Evolutionary conservation across 202 grass and related monocot genomes (phyloP), one percentile per base, ranked within the genome.

Genomic region (Alloteropsis angusta): DNA sequence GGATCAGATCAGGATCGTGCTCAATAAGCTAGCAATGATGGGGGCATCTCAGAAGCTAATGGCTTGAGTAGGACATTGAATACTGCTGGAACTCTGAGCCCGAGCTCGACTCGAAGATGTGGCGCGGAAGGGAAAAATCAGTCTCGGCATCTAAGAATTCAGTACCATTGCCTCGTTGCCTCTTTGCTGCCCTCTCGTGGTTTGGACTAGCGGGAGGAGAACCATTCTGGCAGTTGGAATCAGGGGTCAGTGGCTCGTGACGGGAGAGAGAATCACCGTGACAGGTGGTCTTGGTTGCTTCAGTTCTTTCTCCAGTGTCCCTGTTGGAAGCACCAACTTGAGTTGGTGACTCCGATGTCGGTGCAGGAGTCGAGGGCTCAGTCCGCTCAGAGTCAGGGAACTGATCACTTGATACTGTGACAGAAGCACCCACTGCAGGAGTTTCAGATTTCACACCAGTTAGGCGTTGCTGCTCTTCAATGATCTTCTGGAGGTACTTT

Each of bases 401-500:
- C n/a, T 86, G 88, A 18, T 88, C 80, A 4, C 63, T 79, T 9
- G 80, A 79, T 30, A 59, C 62, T 19, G 78, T 43, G 15, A 76
- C 70, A 81, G 39, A 68, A 60, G 62, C 52, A 38, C 87, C 77
- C 23, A n/a, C 56, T 37, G 38, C 74, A 28, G 83, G 77, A 58
- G 76, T 83, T 75, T 90, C 91, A 17, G 87, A 34, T 49, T 83
- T 77, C 44, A 76, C 82, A 9, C 76, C 92, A 36, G 85, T 72
- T 12, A 86, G 50, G 28, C 84, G 83, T 68, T 99, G 92, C 59
- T 99, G 96, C 84, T 99, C 92, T 87, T 99, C 96, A 16, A 99
- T 93, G 54, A 99, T 99, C 80, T 99, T 99, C 86, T 99, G 90
- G 50, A 99, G 87, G 83, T 99, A 99, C 69, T 96, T 91, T 10